Percentiles rank a stretch among this genome's conserved stretches.
Conservation (phyloP, 441 rosid genomes). For the Euphorbia celastroides region DNA sequence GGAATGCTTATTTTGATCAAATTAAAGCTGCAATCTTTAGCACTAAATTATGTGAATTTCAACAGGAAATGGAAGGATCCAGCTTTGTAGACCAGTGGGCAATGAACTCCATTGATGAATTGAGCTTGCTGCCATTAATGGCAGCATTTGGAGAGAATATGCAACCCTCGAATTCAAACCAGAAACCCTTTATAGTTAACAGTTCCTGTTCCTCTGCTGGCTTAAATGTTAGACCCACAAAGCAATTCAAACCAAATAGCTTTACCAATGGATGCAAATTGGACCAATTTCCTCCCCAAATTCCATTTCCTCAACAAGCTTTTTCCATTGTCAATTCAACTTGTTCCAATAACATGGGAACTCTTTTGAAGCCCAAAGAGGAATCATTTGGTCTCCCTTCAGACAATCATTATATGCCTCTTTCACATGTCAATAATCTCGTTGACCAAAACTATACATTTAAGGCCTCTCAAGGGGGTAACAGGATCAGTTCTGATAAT, state of each 20-base stretch:
- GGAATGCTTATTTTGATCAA: not conserved
- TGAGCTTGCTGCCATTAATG: conserved; percentile 28
- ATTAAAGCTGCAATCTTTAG: not conserved
- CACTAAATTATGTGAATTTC: not conserved
- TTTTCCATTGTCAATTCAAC: conserved; percentile 28
- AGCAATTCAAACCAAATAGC: conserved; percentile 37
- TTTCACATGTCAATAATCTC: conserved; percentile 28
- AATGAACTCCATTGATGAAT: conserved; percentile 39
- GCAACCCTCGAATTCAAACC: conserved; percentile 25
- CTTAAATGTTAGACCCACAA: conserved; percentile 25
- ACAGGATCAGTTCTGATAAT: conserved; percentile 21
- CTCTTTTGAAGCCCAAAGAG: conserved; percentile 41
- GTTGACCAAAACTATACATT: conserved; percentile 30
- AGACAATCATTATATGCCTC: conserved; percentile 11
- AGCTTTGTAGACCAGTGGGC: conserved; percentile 45
- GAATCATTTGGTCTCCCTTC: conserved; percentile 22
- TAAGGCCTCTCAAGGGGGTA: conserved; percentile 28
- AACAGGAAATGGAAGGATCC: conserved; percentile 46
- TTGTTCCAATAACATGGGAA: conserved; percentile 24
- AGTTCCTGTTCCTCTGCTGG: not conserved
- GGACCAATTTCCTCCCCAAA: conserved; percentile 8
- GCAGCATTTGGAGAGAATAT: conserved; percentile 42
- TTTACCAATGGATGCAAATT: conserved; percentile 23
- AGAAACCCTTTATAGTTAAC: conserved; percentile 21
- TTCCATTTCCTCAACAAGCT: conserved; percentile 19